Evolutionary conservation across 345 rosid genomes (phyloP).

Genomic region (Eucalyptus lansdowneana): DNA sequence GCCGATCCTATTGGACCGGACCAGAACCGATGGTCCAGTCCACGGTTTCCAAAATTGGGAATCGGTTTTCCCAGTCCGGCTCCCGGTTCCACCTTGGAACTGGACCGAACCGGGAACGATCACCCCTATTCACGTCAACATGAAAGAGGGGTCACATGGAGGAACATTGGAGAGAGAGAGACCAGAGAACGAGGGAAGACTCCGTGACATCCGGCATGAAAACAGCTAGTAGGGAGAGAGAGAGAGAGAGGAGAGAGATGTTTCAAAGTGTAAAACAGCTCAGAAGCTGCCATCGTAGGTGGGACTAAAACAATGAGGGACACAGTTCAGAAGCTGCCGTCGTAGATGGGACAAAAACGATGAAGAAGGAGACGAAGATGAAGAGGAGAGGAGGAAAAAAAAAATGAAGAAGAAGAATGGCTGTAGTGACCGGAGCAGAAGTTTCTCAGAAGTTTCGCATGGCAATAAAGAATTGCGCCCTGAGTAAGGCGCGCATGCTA

Average conservation of each 20-base stretch:
- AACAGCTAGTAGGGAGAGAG: neutral
- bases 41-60: too few species aligned
- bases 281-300: neutral
- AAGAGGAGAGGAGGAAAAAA: neutral
- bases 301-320: too few species aligned
- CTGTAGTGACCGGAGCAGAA: neutral
- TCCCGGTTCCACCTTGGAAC: fast-evolving
- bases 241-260: neutral
- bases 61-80: too few species aligned
- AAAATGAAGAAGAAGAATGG: neutral
- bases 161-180: neutral
- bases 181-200: neutral
- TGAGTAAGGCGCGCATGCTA: neutral
- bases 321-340: too few species aligned
- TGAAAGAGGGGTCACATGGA: too few species aligned
- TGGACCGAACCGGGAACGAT: fast-evolving
- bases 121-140: too few species aligned
- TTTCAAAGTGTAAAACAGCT: neutral
- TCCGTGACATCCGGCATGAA: neutral
- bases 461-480: neutral
- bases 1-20: too few species aligned
- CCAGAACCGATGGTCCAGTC: too few species aligned
- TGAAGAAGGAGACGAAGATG: neutral
- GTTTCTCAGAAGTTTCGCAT: neutral
- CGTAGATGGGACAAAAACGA: neutral